Evolutionary conservation across 2,329 filamentous ascomycete genomes (phyloP).

Genomic region (Basipetospora chlamydospora): DNA sequence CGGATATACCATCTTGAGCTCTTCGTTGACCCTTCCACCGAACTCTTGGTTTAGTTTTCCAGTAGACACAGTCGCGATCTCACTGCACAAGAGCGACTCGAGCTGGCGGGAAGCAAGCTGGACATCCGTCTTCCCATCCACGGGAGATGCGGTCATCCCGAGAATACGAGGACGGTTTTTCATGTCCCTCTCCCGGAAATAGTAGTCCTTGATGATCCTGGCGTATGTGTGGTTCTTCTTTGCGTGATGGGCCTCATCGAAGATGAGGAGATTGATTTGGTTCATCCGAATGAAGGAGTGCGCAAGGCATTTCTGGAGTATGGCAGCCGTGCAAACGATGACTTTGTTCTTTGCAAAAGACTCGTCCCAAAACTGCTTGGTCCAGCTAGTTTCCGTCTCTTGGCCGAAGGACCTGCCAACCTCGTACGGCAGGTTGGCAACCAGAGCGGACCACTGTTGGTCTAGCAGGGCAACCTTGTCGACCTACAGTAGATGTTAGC

Average conservation of each 20-base stretch:
- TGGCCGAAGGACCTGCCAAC: slow-evolving; percentile 63
- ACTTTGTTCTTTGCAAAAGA: slow-evolving; percentile 55
- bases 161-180: slow-evolving; percentile 59
- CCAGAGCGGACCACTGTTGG: slow-evolving; percentile 74
- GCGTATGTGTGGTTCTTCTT: slow-evolving; percentile 92
- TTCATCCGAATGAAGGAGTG: slow-evolving; percentile 68
- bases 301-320: slow-evolving; percentile 64
- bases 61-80: slow-evolving; percentile 59
- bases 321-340: slow-evolving; percentile 83
- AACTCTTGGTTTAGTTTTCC: slow-evolving; percentile 15
- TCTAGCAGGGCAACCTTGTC: slow-evolving; percentile 82
- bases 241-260: slow-evolving; percentile 92
- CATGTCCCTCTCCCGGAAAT: slow-evolving; percentile 33
- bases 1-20: slow-evolving; percentile 31
- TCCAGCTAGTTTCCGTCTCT: slow-evolving; percentile 32
- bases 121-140: slow-evolving; percentile 69
- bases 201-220: slow-evolving; percentile 78
- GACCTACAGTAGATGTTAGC: slow-evolving; percentile 44
- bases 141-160: slow-evolving; percentile 93
- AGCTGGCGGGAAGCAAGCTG: slow-evolving; percentile 55
- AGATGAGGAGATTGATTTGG: slow-evolving; percentile 78
- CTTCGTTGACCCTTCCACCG: slow-evolving; percentile 25
- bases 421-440: slow-evolving; percentile 63
- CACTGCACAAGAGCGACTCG: slow-evolving; percentile 62
- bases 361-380: slow-evolving; percentile 33